A percentile compares a stretch with the other conserved stretches of the same genome.
phyloP scores from a whole-genome alignment of 2,329 filamentous ascomycete species.

The Fusarium agapanthi region DNA sequence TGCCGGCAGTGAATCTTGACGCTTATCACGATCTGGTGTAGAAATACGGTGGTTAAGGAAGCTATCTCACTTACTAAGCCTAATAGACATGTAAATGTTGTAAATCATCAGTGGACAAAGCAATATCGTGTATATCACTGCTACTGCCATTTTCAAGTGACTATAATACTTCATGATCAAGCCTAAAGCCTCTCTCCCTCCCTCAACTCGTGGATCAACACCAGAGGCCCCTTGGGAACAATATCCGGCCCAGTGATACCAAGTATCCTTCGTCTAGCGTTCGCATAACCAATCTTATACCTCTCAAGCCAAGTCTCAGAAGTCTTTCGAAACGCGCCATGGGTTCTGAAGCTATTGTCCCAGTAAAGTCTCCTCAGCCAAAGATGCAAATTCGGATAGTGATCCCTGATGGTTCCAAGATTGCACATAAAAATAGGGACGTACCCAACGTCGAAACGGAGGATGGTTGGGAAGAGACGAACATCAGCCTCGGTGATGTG shows the following conservation, averaged over 20 bases:
- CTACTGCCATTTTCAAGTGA: too few species aligned
- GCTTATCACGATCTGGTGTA: background rate
- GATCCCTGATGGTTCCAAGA: conserved; percentile 67
- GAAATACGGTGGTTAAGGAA: background rate
- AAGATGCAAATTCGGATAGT: conserved; percentile 72
- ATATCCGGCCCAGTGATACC: conserved; percentile 43
- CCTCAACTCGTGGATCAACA: conserved; percentile 24
- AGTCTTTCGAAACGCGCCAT: conserved; percentile 72
- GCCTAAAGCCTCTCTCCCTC: background rate
- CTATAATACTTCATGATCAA: background rate
- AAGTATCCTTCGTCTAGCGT: conserved; percentile 37
- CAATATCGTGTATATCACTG: background rate
- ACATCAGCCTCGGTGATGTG: conserved; percentile 75
- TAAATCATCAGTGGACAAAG: too few species aligned
- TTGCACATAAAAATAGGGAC: conserved; percentile 73
- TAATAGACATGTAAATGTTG: too few species aligned
- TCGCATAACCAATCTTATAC: conserved; percentile 46
- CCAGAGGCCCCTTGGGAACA: conserved; percentile 39
- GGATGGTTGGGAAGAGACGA: conserved; percentile 71
- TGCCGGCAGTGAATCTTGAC: background rate
- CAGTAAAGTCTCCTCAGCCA: conserved; percentile 78
- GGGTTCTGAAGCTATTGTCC: conserved; percentile 56
- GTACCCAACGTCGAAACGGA: conserved; percentile 75
- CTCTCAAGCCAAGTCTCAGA: conserved; percentile 63
- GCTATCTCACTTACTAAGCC: too few species aligned